Conservation (phyloP, 2,329 filamentous ascomycete genomes). For the Pezicula radicicola region DNA sequence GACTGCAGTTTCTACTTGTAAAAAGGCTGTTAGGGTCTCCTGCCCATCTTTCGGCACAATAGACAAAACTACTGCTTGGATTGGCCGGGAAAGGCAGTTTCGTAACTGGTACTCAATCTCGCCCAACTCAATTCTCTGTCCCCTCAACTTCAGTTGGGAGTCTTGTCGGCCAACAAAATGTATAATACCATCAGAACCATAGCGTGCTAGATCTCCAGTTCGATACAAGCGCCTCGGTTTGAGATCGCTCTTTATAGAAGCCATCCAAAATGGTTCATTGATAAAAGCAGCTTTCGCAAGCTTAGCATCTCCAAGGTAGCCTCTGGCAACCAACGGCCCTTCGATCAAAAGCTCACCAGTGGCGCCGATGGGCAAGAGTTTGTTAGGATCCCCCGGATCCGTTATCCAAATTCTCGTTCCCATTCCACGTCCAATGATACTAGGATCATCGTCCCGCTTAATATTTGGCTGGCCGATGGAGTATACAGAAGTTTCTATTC, state of each 20-base stretch:
- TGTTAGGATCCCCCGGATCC: constrained; percentile 1
- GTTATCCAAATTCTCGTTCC: constrained; percentile 3
- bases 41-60: no score
- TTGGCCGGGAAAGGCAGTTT: constrained; percentile 19
- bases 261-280: constrained; percentile 26
- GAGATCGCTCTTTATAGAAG: constrained; percentile 12
- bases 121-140: constrained; percentile 59
- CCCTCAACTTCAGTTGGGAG: constrained; percentile 62
- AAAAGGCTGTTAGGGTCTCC: no score
- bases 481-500: constrained; percentile 45
- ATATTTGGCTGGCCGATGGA: not conserved
- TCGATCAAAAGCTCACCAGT: constrained; percentile 8
- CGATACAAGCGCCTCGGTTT: constrained; percentile 28
- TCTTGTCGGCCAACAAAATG: constrained; percentile 60
- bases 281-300: constrained; percentile 5
- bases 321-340: constrained; percentile 3
- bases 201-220: constrained; percentile 33
- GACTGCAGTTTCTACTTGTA: no score
- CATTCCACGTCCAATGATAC: constrained; percentile 1
- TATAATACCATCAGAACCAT: constrained; percentile 54
- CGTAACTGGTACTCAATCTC: constrained; percentile 44
- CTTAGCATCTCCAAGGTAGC: constrained; percentile 7
- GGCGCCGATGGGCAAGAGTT: constrained; percentile 1
- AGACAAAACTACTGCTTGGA: no score
- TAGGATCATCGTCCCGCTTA: not conserved